These are phyloP conservation scores for Ogataea hybrid DNA, from an alignment of 1,139 yeast genomes.

Conservation along the genomic window DNA sequence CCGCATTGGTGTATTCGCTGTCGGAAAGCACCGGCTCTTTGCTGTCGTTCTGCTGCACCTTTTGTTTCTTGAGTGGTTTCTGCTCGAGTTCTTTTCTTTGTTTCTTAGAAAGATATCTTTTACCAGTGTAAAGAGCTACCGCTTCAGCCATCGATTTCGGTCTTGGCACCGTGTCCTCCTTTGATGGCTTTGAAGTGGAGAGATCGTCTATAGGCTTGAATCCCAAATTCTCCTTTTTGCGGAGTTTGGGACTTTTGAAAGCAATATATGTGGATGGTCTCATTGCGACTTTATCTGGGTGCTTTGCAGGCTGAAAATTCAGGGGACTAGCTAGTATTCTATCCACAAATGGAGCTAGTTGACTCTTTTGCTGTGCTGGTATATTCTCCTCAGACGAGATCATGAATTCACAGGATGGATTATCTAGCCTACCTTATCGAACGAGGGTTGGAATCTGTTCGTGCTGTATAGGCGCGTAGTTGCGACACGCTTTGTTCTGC, in stretches of 20 bases:
- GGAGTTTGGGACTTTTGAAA: constrained; percentile 27
- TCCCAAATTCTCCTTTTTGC: constrained; percentile 11
- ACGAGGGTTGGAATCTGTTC: constrained; percentile 6
- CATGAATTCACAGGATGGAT: constrained; percentile 1
- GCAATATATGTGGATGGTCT: constrained; percentile 44
- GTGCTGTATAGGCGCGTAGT: constrained; percentile 3
- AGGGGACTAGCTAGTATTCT: constrained; percentile 50
- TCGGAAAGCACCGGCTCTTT: constrained; percentile 17
- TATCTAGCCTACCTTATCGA: background rate
- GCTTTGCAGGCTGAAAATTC: constrained; percentile 45
- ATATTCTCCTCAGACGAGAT: constrained; percentile 8
- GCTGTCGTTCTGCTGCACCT: constrained; percentile 4
- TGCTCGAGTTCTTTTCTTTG: constrained; percentile 34
- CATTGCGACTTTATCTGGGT: constrained; percentile 36
- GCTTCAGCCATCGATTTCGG: constrained; percentile 62
- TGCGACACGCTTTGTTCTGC: constrained; percentile 5
- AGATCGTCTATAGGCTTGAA: constrained; percentile 7
- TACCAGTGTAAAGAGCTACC: constrained; percentile 57
- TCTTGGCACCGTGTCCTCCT: constrained; percentile 25
- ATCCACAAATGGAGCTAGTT: constrained; percentile 36
- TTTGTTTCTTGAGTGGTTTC: constrained; percentile 22
- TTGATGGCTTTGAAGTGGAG: background rate
- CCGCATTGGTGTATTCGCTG: constrained; percentile 15
- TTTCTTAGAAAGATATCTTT: constrained; percentile 43
- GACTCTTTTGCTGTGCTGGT: constrained; percentile 5